Percentiles rank a stretch among this genome's conserved stretches.
Evolutionary conservation across 2,329 filamentous ascomycete genomes (phyloP).

Genomic region (Penicillium griseofulvum): DNA sequence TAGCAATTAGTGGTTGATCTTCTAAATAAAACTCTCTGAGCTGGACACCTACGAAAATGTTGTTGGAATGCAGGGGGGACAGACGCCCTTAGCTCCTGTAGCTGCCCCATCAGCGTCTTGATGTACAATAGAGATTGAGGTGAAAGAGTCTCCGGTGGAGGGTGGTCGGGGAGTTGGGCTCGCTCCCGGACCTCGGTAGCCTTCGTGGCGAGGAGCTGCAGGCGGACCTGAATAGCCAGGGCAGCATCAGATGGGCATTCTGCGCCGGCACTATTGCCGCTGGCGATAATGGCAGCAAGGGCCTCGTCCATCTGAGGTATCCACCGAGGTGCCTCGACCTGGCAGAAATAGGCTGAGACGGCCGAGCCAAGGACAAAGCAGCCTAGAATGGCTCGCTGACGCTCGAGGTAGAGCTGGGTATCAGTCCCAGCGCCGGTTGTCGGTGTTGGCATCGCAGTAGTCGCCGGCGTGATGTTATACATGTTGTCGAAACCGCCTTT

Average conservation of each 20-base stretch:
- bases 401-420: background rate
- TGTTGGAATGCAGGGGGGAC: background rate
- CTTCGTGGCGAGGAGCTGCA: background rate
- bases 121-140: background rate
- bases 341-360: background rate
- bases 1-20: background rate
- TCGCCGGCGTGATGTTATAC: background rate
- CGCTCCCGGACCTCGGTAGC: background rate
- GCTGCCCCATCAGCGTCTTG: background rate
- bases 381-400: background rate
- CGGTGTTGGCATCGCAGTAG: background rate
- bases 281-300: background rate
- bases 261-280: background rate
- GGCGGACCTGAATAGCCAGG: background rate
- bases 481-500: background rate
- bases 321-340: background rate
- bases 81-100: background rate
- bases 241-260: background rate
- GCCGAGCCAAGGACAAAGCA: background rate
- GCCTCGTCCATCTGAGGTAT: background rate
- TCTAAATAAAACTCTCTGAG: background rate
- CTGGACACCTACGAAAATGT: background rate
- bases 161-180: background rate
- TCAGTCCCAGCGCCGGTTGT: background rate
- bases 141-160: background rate